Evolutionary conservation across 179 eudicot genomes (phyloP), one percentile per base, ranked within the genome.

Genomic region (Spinacia oleracea): DNA sequence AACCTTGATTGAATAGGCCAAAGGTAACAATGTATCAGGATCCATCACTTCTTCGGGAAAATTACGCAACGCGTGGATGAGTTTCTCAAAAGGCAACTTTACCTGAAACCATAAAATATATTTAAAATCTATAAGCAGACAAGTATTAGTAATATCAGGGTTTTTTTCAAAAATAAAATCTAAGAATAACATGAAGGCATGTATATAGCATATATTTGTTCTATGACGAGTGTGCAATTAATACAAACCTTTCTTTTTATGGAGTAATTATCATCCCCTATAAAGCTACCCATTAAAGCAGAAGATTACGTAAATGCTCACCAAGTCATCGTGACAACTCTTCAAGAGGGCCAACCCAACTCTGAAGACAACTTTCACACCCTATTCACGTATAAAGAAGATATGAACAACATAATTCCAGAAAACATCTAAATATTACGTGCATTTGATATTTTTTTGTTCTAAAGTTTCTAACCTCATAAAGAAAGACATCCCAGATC

Each of bases 401-500:
- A 68, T 46, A 31, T 38, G 25, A 77, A 23, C 10, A 43, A 31
- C 15, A 43, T 31, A 46, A 27, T 64, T 55, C 62, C 23, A 35
- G 50, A 73, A 20, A 81, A 50, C 25, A 16, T 21, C 16, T 11
- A 67, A 10, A 35, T n/a, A 40, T 40, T 73, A 62, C 3, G 32
- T 50, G 38, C 25, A 9, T 38, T 56, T 5, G 25, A 15, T 66
- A 43, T 29, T 62, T 18, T 42, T 14, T 25, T 58, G 29, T 29
- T 11, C 4, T 16, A 5, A 25, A 23, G 7, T 27, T 35, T 46
- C 79, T 78, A 25, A 96, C 98, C 99, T 96, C 99, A 40, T 78
- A 78, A 20, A 96, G 96, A 81, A 96, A 96, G 64, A 96, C 97
- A 81, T 96, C 99, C 98, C 98, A 96, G 72, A 96, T 92, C 69